Evolutionary conservation across 768 basidiomycete genomes (phyloP), one percentile per base, ranked within the genome.

Genomic region (Lentinula lateritia): DNA sequence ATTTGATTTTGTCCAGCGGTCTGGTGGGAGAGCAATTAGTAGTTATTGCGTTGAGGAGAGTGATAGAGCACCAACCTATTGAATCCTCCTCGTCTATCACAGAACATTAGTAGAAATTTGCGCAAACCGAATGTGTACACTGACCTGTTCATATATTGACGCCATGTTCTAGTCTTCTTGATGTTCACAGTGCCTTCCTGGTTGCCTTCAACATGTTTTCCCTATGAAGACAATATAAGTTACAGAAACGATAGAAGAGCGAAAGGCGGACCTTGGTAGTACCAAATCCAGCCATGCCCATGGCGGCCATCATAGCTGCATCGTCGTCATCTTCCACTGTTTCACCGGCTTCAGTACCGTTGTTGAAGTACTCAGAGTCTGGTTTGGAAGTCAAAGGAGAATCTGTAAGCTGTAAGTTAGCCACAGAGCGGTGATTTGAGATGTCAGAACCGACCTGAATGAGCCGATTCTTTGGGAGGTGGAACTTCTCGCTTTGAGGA

Each of bases 111-210:
- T 61, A 65, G 32, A 67, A 34, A 64, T 20, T 2, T 48, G 58
- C 52, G 62, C 48, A 7, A 42, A 64, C 32, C n/a, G 55, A 42
- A 36, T 18, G 59, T 12, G n/a, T 63, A n/a, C 36, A 63, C 80
- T 52, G 67, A 87, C 86, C 94, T 84, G 73, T 98, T 98, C 96
- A 99, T 99, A 73, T 99, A 99, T 74, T 98, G 96, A 65, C 94
- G 81, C 95, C 94, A 96, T 28, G 93, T 95, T 63, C 93, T 80
- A 61, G 83, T 84, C 76, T 93, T 94, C 81, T 91, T 94, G 66
- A 89, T 73, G 58, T 84, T 73, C 39, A 78, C 81, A 41, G 62
- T 67, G 48, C 88, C 90, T 63, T 90, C 88, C 74, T 95, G 89
- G 62, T 96, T 94, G 23, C 93, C 92, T 41, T 82, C 78, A 39